phyloP scores from a whole-genome alignment of 371 early-diverging fungal genomes.

The Funneliformis caledonium region DNA sequence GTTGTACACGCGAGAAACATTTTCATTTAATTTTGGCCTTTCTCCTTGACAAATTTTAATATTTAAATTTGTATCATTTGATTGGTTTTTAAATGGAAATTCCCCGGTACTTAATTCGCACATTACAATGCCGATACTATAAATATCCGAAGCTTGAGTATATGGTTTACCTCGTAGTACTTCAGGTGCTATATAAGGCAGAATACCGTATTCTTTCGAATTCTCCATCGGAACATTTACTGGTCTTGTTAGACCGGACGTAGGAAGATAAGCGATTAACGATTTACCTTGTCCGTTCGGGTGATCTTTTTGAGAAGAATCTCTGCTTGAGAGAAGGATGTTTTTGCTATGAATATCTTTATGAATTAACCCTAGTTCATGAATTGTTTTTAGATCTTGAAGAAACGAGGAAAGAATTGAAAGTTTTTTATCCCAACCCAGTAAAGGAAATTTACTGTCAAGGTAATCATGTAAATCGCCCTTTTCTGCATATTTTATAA shows the following conservation, averaged over 20 bases:
- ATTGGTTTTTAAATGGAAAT: neutral
- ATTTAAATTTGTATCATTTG: neutral
- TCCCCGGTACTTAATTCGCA: slow-evolving; percentile 2
- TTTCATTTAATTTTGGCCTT: neutral
- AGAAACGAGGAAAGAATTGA: neutral
- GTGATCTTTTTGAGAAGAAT: too few relatives aligned
- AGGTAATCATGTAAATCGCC: slow-evolving; percentile 19
- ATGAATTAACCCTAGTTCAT: slow-evolving; percentile 86
- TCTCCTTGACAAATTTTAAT: neutral
- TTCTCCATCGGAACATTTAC: neutral
- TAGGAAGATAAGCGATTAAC: slow-evolving; percentile 1
- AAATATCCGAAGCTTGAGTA: slow-evolving; percentile 6
- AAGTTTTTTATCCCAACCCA: neutral
- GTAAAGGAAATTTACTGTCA: neutral
- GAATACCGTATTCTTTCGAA: neutral
- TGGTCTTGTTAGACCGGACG: slow-evolving; percentile 3
- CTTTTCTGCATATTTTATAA: slow-evolving; percentile 5
- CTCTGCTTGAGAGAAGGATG: slow-evolving; percentile 9
- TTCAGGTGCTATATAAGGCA: slow-evolving; percentile 19
- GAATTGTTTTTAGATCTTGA: slow-evolving; percentile 51
- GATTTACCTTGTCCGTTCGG: neutral
- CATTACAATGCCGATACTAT: slow-evolving; percentile 19
- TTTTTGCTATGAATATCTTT: slow-evolving; percentile 85
- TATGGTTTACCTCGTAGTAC: neutral
- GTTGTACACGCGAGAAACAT: neutral